A percentile compares a stretch with the other conserved stretches of the same genome.
phyloP scores from a whole-genome alignment of 164 flowering plant species.

The Macadamia tetraphylla region DNA sequence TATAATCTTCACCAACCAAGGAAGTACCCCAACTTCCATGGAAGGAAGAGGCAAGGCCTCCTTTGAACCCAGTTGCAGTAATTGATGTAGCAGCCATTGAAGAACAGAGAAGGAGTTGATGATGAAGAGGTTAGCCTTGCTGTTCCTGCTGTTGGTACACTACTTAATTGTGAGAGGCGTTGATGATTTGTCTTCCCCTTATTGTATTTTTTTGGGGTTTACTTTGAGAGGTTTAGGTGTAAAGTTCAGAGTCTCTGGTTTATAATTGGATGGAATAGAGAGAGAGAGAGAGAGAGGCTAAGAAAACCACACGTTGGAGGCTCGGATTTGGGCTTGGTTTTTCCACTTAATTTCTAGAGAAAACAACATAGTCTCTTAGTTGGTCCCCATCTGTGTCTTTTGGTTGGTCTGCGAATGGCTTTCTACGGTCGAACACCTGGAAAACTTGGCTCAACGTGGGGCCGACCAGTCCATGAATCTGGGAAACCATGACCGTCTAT shows the following conservation, averaged over 20 bases:
- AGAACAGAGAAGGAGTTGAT: not conserved
- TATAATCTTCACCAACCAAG: constrained; percentile 50
- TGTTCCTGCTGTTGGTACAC: no score
- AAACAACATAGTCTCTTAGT: no score
- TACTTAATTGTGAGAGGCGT: no score
- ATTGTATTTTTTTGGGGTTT: not conserved
- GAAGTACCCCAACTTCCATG: constrained; percentile 59
- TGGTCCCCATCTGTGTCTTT: no score
- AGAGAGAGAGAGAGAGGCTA: constrained; percentile 10
- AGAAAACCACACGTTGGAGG: constrained; percentile 40
- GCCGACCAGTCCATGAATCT: no score
- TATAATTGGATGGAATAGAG: constrained; percentile 17
- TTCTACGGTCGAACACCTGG: no score
- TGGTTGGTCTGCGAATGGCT: no score
- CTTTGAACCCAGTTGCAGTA: constrained; percentile 42
- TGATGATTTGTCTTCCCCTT: no score
- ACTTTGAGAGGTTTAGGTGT: constrained; percentile 17
- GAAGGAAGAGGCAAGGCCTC: constrained; percentile 40
- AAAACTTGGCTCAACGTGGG: no score
- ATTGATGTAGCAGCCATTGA: constrained; percentile 66
- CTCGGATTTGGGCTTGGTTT: not conserved
- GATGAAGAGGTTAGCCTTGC: no score
- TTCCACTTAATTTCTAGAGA: no score
- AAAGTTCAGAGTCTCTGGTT: constrained; percentile 35
- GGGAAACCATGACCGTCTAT: no score